Evolutionary conservation across 768 basidiomycete species (phyloP), one percentile per base, ranked within the genome.

Genomic region (Clavaria fumosa): DNA sequence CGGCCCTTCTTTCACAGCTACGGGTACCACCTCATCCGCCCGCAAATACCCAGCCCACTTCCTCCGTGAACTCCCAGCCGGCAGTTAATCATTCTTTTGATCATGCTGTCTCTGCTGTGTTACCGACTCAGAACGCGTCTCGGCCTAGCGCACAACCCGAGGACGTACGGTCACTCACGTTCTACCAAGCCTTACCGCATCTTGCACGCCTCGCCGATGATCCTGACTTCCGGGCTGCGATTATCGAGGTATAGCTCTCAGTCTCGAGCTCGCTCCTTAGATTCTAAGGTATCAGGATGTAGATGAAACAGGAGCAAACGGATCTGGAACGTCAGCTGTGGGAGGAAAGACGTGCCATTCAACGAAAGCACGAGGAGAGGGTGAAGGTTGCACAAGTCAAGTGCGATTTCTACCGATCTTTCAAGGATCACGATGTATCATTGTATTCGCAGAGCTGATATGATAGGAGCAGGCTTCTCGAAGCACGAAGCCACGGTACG

Each of bases 291-390:
- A 35, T 14, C 20, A 41, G 34, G 3, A 20, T 37, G 15, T 48
- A 84, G 84, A 60, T 89, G 48, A 79, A 72, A 54, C 55, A 67
- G 37, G 78, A 81, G 34, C 85, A 89, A 57, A 62, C 73, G 39
- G 60, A 63, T 17, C 59, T 86, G 23, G 85, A 89, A 53, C 65
- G 59, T 43, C 66, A 64, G 41, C 54, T 86, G 23, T 84, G 71
- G 73, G 63, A 70, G 40, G 81, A 81, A 45, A 65, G 85, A 38
- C 58, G 61, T 22, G 61, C 60, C 4, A 72, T 89, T 40, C 65
- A 70, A 38, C 59, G 56, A 42, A 75, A 72, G 47, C 76, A 83
- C 43, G 72, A 80, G 44, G 72, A 77, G 31, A 84, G 74, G 55
- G 67, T 83, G 43, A 72, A 75, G 45, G 61, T 75, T 18, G 73